Evolutionary conservation across 805 yeast species (phyloP).

Genomic region (Wickerhamomyces xylosicus): DNA sequence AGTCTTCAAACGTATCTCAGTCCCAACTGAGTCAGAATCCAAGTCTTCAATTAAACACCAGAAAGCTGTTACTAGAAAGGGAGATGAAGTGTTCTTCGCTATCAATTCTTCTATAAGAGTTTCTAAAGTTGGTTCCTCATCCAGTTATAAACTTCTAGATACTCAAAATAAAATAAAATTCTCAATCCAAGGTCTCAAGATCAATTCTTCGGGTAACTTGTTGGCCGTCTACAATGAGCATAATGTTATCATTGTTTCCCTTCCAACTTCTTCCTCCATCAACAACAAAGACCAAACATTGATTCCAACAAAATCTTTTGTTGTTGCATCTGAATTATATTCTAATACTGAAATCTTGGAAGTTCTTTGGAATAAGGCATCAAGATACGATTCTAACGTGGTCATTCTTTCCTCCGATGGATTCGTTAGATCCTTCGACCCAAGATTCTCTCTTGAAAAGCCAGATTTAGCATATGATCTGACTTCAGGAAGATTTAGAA

Average conservation of each 20-base stretch:
- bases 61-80: constrained; percentile 10
- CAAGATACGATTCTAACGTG: constrained; percentile 31
- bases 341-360: constrained; percentile 23
- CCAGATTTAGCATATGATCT: constrained; percentile 17
- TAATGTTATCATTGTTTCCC: constrained; percentile 20
- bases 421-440: constrained; percentile 25
- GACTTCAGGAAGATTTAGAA: constrained; percentile 7
- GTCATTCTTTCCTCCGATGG: constrained; percentile 28
- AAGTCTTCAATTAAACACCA: constrained; percentile 6
- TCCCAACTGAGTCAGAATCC: not conserved
- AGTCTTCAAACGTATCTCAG: not conserved
- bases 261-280: constrained; percentile 20
- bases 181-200: constrained; percentile 22
- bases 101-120: constrained; percentile 11
- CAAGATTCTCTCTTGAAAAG: constrained; percentile 18
- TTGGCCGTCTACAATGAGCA: constrained; percentile 30
- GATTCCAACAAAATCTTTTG: constrained; percentile 13
- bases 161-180: constrained; percentile 14
- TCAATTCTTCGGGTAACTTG: constrained; percentile 31
- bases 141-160: constrained; percentile 7
- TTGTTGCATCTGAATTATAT: constrained; percentile 19
- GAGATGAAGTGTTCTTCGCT: constrained; percentile 13
- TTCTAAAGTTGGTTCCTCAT: constrained; percentile 4
- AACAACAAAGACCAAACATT: not conserved
- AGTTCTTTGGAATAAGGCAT: constrained; percentile 34